Evolutionary conservation across 2,329 filamentous ascomycete genomes (phyloP), one percentile per base, ranked within the genome.

Genomic region (Fusarium albidum): DNA sequence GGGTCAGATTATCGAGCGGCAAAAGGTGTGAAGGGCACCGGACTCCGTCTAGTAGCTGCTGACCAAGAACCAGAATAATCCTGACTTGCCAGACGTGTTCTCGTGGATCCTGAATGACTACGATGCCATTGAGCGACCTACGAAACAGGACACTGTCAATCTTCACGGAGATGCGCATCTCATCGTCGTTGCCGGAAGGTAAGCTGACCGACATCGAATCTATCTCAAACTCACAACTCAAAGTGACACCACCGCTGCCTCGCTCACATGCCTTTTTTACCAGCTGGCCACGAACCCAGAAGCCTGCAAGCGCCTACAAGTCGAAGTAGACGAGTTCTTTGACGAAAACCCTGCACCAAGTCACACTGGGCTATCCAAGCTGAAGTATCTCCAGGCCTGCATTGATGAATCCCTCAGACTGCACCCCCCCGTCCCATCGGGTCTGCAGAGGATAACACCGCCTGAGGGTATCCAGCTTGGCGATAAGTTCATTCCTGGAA

Each of bases 231-330:
- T 46, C 6, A 34, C 29, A 6, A 13, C 3, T 18, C n/a, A 12
- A 31, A 61, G 64, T 21, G 74, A 77, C 51, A 75, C 74, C 6
- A 75, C 72, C 2, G 72, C 69, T 2, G 62, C 68, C 15, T 64
- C 69, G 4, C 51, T 76, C 15, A 64, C 69, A 6, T 63, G 66
- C 49, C 53, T 70, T 3, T 71, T 75, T 47, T 63, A 65, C 63
- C 35, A 75, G 56, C 64, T 79, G 8, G 54, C 53, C 12, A 44
- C 37, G 32, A 46, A 57, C 40, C 56, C 56, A 71, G 37, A 46
- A 18, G 25, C 40, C n/a, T 40, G 34, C 18, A 44, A 51, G n/a
- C 31, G 28, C 17, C 37, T 55, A 10, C 52, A 44, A 4, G 38
- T 32, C 2, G 52, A 55, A 11, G 18, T 43, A 5, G 47, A 50